Percentiles rank a stretch among this genome's conserved stretches.
phyloP scores from a whole-genome alignment of 1,284 basidiomycete genomes.

The Trametes pubescens region DNA sequence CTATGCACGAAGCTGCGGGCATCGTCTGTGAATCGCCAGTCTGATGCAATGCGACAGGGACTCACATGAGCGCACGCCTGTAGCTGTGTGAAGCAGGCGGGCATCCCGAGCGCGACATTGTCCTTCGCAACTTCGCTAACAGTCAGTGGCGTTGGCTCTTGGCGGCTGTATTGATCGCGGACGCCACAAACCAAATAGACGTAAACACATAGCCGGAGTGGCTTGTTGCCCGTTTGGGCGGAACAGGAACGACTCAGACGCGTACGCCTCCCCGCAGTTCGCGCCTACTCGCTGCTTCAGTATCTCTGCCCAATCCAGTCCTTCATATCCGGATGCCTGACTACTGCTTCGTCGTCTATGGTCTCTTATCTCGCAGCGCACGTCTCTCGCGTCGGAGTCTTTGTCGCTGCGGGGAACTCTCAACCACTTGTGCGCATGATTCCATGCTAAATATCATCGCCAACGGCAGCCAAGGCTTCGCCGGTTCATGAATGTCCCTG shows the following conservation, averaged over 20 bases:
- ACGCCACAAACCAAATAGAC: slow-evolving; percentile 28
- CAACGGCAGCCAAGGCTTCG: neutral
- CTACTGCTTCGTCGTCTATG: neutral
- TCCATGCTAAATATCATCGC: slow-evolving; percentile 4
- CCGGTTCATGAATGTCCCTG: neutral
- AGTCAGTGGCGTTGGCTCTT: slow-evolving; percentile 25
- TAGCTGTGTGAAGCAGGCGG: neutral
- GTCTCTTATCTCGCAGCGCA: neutral
- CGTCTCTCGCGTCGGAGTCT: neutral
- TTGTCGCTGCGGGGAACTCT: slow-evolving; percentile 11
- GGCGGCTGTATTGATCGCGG: slow-evolving; percentile 16
- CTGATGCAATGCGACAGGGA: neutral
- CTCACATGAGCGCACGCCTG: slow-evolving; percentile 2
- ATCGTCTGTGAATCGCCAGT: slow-evolving; percentile 1
- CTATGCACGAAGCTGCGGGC: neutral
- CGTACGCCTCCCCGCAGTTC: neutral
- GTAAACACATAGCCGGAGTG: slow-evolving; percentile 19
- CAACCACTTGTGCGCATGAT: neutral
- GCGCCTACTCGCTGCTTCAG: neutral
- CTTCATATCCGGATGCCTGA: neutral
- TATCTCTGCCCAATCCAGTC: neutral
- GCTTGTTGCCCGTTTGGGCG: slow-evolving; percentile 11
- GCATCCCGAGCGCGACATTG: slow-evolving; percentile 19
- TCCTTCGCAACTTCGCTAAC: slow-evolving; percentile 23
- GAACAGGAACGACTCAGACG: slow-evolving; percentile 15